Evolutionary conservation across 345 rosid genomes (phyloP).

Genomic region (Trapa bicornis): DNA sequence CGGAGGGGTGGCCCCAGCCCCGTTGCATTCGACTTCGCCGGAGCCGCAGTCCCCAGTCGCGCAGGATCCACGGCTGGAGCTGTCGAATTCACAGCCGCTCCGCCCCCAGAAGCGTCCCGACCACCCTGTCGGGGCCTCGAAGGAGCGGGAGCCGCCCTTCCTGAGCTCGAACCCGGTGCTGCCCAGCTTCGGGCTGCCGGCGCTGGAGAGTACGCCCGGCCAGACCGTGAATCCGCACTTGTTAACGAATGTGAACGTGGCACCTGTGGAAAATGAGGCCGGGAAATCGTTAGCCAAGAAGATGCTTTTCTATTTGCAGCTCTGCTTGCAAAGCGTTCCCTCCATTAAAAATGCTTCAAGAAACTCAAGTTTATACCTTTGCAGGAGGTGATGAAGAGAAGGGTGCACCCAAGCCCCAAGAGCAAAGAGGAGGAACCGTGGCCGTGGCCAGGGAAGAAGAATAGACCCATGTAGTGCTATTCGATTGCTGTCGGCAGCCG

Average conservation of each 20-base stretch:
- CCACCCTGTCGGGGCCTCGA: constrained; percentile 50
- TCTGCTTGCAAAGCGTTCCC: not conserved
- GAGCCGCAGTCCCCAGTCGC: constrained; percentile 63
- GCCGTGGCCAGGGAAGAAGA: not conserved
- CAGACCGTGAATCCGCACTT: constrained; percentile 49
- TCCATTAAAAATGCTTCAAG: not conserved
- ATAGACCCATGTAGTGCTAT: not conserved
- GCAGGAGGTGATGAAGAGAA: not conserved
- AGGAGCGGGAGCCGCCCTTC: constrained; percentile 31
- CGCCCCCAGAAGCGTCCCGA: constrained; percentile 80
- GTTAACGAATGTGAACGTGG: constrained; percentile 48
- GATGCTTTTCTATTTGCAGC: not conserved
- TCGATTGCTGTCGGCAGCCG: not conserved
- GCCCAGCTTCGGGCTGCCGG: constrained; percentile 33
- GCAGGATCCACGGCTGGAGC: constrained; percentile 42
- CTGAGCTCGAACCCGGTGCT: constrained; percentile 50
- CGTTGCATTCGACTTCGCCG: constrained; percentile 45
- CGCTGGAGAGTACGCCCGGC: constrained; percentile 55
- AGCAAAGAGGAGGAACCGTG: not conserved
- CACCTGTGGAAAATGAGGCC: constrained; percentile 1
- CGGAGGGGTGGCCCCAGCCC: constrained; percentile 52
- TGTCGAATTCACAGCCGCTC: constrained; percentile 43
- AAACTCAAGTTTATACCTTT: not conserved
- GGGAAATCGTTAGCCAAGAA: not conserved
- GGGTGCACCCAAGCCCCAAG: not conserved